phyloP scores from a whole-genome alignment of 202 grass and related monocot species.

The Dendrocalamus latiflorus region DNA sequence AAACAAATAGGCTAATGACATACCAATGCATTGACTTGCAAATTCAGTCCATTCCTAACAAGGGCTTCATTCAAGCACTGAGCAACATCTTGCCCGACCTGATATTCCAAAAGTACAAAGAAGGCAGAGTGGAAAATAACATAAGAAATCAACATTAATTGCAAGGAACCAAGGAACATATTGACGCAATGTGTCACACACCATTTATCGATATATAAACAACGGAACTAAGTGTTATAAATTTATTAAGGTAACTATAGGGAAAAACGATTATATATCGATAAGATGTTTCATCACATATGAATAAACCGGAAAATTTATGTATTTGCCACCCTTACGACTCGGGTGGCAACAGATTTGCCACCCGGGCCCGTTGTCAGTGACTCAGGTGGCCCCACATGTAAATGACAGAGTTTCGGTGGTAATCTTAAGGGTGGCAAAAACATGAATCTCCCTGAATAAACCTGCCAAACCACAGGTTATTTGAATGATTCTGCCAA shows the following conservation, averaged over 20 bases:
- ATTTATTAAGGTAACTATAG: neutral
- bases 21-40: conserved; percentile 80
- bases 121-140: neutral
- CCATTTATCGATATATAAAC: neutral
- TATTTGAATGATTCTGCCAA: neutral
- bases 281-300: neutral
- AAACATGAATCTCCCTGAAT: no score
- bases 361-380: no score
- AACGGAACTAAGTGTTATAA: neutral
- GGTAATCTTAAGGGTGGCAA: no score
- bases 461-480: neutral
- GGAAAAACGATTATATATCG: neutral
- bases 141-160: neutral
- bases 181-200: neutral
- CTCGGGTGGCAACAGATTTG: no score
- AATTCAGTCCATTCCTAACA: conserved; percentile 60
- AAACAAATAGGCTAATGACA: neutral
- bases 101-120: conserved; percentile 24
- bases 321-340: no score
- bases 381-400: no score
- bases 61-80: conserved; percentile 80
- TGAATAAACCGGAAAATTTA: neutral
- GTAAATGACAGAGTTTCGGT: no score
- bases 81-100: conserved; percentile 74
- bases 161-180: neutral